Evolutionary conservation across 2,329 filamentous ascomycete genomes (phyloP), one percentile per base, ranked within the genome.

Genomic region (Sporothrix sp.): DNA sequence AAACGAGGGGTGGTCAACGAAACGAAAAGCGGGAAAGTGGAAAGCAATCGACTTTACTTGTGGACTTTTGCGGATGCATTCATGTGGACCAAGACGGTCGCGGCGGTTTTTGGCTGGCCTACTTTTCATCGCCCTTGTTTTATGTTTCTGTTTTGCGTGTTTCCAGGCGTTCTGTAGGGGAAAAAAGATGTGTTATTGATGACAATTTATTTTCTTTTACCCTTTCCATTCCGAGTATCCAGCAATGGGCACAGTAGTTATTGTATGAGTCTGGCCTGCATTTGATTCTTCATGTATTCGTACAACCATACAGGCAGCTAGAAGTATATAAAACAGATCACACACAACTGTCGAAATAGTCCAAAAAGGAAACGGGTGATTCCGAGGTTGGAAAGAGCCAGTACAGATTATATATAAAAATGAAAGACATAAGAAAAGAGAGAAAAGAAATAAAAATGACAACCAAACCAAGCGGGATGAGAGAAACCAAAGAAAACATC

Each of bases 371-470:
- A 37, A 23, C 25, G 25, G 10, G 10, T 5, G 25, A 18, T 38
- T 45, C 30, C 28, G 30, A 44, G n/a, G 30, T 18, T 3, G 28
- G 7, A 47, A 30, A 14, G 32, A 7, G 20, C 45, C 45, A 48
- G 35, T 48, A 48, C 35, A 39, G 35, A 48, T 48, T 48, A 48
- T 48, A 48, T 48, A 48, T 39, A 48, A 23, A n/a, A 32, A 18
- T 5, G 35, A 13, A 8, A 30, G n/a, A 25, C n/a, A 42, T n/a
- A 7, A 16, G 21, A 18, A 14, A 28, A n/a, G 8, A 23, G n/a
- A 28, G 23, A 18, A 28, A 42, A 42, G n/a, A 4, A 28, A 28
- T 4, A n/a, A 14, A 27, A 16, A 27, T 14, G 33, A 40, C 25
- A 40, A 40, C 4, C 7, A 23, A 25, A 25, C 13, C 18, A 35